These are phyloP conservation scores for Nakazawaea peltata DNA, from an alignment of 805 yeast genomes.

Conservation along the genomic window DNA sequence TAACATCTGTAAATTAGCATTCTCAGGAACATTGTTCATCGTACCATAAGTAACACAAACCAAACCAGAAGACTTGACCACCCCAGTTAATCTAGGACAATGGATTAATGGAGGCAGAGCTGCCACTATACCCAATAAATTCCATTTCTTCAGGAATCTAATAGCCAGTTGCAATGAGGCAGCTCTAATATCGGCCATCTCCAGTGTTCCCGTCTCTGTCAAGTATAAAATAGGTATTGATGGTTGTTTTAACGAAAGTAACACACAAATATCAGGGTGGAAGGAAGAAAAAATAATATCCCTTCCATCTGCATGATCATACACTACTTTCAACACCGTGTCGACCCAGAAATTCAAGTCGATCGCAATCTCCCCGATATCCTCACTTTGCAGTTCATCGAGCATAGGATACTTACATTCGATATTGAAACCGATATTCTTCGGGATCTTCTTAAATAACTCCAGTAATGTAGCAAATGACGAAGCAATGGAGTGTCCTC, in stretches of 20 bases:
- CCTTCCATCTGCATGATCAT: conserved; percentile 69
- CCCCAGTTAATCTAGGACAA: conserved; percentile 84
- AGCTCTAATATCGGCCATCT: conserved; percentile 89
- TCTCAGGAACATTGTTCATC: conserved; percentile 75
- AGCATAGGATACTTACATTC: conserved; percentile 95
- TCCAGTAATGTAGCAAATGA: conserved; percentile 86
- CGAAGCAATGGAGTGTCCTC: conserved; percentile 87
- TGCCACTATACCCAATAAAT: conserved; percentile 82
- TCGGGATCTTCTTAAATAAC: conserved; percentile 73
- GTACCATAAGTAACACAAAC: conserved; percentile 92
- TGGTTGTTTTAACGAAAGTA: conserved; percentile 87
- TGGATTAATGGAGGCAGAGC: conserved; percentile 82
- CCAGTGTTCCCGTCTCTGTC: conserved; percentile 78
- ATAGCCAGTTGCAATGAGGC: conserved; percentile 85
- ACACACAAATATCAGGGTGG: conserved; percentile 87
- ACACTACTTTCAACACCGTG: conserved; percentile 72
- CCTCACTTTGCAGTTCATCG: conserved; percentile 85
- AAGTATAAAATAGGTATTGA: conserved; percentile 84
- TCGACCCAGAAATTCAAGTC: conserved; percentile 87
- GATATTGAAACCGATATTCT: conserved; percentile 83
- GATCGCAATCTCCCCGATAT: conserved; percentile 75
- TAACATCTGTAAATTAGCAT: conserved; percentile 76
- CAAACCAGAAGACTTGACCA: conserved; percentile 84
- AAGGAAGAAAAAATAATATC: conserved; percentile 88
- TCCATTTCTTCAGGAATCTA: conserved; percentile 86